Percentiles rank a stretch among this genome's conserved stretches.
These are phyloP conservation scores for Zoysia japonica DNA, from an alignment of 176 grass and related monocot genomes.

Conservation along the genomic window DNA sequence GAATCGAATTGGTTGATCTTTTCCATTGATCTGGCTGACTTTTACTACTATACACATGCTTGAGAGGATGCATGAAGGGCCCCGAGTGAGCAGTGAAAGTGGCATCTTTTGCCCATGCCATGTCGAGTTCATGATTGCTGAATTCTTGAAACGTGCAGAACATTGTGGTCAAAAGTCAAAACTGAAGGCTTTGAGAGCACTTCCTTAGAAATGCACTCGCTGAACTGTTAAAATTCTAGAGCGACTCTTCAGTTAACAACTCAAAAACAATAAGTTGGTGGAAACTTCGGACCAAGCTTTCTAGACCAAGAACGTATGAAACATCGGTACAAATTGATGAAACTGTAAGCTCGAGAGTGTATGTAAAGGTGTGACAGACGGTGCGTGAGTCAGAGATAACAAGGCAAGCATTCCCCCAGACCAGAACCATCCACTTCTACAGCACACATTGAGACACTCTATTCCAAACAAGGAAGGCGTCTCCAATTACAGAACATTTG, in stretches of 20 bases:
- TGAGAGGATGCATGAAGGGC: not conserved
- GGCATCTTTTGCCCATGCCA: conserved; percentile 9
- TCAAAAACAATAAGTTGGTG: no score
- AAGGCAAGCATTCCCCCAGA: no score
- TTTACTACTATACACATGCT: not conserved
- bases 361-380: no score
- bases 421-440: no score
- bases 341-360: no score
- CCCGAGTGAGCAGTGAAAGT: conserved; percentile 32
- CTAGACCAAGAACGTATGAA: not conserved
- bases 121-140: conserved; percentile 20
- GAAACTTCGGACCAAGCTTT: no score
- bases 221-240: not conserved
- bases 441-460: no score
- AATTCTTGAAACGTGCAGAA: not conserved
- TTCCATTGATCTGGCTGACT: not conserved
- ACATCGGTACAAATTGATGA: not conserved
- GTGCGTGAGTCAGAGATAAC: no score
- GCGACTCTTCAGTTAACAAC: no score
- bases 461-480: no score
- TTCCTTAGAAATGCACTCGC: not conserved
- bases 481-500: no score
- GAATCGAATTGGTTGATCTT: not conserved
- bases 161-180: no score
- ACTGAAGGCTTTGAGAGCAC: not conserved